These are phyloP conservation scores for Alternaria ethzedia DNA, from an alignment of 2,329 filamentous ascomycete genomes.

Conservation along the genomic window DNA sequence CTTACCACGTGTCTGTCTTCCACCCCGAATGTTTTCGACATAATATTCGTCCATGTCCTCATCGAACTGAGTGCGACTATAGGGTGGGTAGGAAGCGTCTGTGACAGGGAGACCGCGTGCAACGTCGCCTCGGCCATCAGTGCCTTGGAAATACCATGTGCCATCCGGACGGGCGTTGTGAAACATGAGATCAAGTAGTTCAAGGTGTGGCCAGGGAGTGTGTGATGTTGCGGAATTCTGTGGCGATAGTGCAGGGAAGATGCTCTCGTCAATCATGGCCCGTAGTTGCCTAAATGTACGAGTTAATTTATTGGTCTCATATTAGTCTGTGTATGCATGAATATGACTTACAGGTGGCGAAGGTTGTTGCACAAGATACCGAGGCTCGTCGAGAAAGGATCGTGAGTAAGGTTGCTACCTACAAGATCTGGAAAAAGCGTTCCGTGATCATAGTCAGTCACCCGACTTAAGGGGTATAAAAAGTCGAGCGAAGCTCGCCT, in stretches of 20 bases:
- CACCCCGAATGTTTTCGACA: background rate
- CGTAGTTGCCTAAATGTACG: background rate
- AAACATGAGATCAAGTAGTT: background rate
- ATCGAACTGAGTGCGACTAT: background rate
- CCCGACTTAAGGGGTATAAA: background rate
- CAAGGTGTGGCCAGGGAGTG: background rate
- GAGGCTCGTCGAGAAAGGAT: background rate
- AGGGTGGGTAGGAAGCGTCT: background rate
- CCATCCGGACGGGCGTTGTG: background rate
- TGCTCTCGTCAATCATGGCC: background rate
- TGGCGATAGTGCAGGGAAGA: background rate
- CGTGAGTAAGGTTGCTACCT: background rate
- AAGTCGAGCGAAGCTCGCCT: background rate
- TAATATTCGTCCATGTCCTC: background rate
- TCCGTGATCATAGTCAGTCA: background rate
- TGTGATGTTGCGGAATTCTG: background rate
- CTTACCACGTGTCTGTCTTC: background rate
- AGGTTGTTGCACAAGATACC: background rate
- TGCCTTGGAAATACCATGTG: background rate
- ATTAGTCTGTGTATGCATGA: background rate
- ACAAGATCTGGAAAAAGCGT: background rate
- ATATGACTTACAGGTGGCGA: background rate
- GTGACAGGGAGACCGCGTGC: background rate
- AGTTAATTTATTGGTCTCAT: background rate
- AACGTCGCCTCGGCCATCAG: background rate